Evolutionary conservation across 345 rosid species (phyloP).

Genomic region (Citrus sp.): DNA sequence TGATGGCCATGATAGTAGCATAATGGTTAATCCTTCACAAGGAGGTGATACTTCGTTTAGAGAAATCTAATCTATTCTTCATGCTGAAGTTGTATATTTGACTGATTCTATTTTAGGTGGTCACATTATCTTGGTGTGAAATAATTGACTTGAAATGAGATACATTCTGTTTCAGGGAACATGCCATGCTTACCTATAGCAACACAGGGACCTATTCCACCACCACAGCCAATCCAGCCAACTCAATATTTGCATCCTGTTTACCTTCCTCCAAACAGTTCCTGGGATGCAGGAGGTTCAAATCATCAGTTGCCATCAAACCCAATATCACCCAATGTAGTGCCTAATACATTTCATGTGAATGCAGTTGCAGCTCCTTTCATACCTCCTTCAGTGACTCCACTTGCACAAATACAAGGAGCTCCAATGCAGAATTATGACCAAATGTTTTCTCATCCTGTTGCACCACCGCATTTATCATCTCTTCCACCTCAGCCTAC

Average conservation of each 20-base stretch:
- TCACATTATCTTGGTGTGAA: conserved; percentile 24
- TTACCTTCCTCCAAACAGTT: conserved; percentile 58
- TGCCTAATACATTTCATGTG: conserved; percentile 48
- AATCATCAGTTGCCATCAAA: conserved; percentile 52
- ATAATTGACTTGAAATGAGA: conserved; percentile 35
- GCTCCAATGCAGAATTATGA: conserved; percentile 62
- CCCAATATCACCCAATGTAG: conserved; percentile 48
- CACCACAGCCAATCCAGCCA: conserved; percentile 66
- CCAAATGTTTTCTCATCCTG: conserved; percentile 52
- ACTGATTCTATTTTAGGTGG: conserved; percentile 29
- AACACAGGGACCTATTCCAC: conserved; percentile 58
- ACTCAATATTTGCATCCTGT: conserved; percentile 67
- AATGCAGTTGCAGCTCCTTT: conserved; percentile 60
- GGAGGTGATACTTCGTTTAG: conserved; percentile 40
- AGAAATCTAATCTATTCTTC: neutral
- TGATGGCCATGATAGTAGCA: conserved; percentile 21
- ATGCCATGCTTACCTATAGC: conserved; percentile 48
- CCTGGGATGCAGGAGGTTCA: conserved; percentile 75
- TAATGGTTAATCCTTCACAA: conserved; percentile 34
- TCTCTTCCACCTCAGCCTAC: conserved; percentile 45
- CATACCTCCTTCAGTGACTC: conserved; percentile 71
- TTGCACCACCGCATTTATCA: conserved; percentile 42
- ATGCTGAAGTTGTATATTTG: conserved; percentile 17
- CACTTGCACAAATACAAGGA: conserved; percentile 68
- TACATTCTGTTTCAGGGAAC: conserved; percentile 50